These are phyloP conservation scores for Epichloe elymi DNA, from an alignment of 2,329 filamentous ascomycete genomes.

Conservation along the genomic window DNA sequence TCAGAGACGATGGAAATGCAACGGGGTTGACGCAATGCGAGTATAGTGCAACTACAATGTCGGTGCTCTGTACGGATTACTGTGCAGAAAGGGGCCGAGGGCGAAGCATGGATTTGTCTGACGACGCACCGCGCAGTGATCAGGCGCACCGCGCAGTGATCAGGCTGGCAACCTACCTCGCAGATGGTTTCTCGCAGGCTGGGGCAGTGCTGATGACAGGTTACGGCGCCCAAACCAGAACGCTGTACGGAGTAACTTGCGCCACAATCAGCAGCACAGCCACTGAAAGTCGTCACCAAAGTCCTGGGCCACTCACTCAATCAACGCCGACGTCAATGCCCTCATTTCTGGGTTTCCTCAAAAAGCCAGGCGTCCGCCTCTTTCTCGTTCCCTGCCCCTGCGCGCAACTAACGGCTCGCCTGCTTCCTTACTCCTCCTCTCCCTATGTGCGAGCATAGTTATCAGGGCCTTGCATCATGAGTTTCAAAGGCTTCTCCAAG, in stretches of 20 bases:
- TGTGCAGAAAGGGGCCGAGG: no score
- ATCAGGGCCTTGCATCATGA: slow-evolving; percentile 46
- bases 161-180: no score
- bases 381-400: not conserved
- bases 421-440: not conserved
- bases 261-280: slow-evolving; percentile 9
- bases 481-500: slow-evolving; percentile 94
- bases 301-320: not conserved
- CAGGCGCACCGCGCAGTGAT: no score
- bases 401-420: not conserved
- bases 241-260: not conserved
- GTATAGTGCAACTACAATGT: not conserved
- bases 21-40: not conserved
- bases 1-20: not conserved
- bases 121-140: no score
- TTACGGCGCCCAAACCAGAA: no score
- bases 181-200: not conserved
- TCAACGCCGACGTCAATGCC: slow-evolving; percentile 3
- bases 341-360: slow-evolving; percentile 2
- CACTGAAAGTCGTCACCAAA: slow-evolving; percentile 6
- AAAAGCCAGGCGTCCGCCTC: slow-evolving; percentile 1
- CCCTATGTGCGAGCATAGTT: not conserved
- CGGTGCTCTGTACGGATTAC: not conserved
- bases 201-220: not conserved
- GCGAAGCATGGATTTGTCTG: no score